phyloP scores from a whole-genome alignment of 768 basidiomycete species.

The Neoboletus subvelutipes region DNA sequence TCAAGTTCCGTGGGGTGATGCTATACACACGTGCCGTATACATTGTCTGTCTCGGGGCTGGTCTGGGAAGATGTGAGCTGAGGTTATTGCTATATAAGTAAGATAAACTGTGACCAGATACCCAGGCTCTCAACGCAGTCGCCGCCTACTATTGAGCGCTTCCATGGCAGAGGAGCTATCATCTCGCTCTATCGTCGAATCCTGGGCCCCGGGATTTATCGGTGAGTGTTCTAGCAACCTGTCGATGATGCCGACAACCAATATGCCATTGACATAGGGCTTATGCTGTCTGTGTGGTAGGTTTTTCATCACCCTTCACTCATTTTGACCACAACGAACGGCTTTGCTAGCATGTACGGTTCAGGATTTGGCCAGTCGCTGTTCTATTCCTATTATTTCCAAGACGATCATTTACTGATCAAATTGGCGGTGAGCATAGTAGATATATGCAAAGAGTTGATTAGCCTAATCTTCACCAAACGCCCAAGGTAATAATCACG shows the following conservation, averaged over 20 bases:
- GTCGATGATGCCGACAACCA: background rate
- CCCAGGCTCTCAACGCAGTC: background rate
- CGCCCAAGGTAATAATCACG: background rate
- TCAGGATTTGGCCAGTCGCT: constrained; percentile 4
- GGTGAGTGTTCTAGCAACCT: background rate
- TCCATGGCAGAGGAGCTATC: background rate
- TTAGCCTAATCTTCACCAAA: background rate
- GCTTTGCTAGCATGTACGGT: constrained; percentile 3
- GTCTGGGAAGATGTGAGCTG: background rate
- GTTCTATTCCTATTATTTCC: constrained; percentile 8
- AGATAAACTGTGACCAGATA: background rate
- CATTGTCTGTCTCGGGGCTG: background rate
- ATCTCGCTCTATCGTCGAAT: background rate
- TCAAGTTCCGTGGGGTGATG: background rate
- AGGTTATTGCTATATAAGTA: background rate
- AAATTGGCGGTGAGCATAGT: constrained; percentile 3
- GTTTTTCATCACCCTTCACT: background rate
- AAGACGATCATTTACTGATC: background rate
- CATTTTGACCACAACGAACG: background rate
- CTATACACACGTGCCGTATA: background rate
- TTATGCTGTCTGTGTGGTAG: background rate
- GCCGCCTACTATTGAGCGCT: background rate
- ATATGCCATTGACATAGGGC: background rate
- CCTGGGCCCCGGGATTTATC: constrained; percentile 7
- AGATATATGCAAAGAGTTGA: background rate